Evolutionary conservation across 176 grass and related monocot species (phyloP).

Genomic region (Poa annua): DNA sequence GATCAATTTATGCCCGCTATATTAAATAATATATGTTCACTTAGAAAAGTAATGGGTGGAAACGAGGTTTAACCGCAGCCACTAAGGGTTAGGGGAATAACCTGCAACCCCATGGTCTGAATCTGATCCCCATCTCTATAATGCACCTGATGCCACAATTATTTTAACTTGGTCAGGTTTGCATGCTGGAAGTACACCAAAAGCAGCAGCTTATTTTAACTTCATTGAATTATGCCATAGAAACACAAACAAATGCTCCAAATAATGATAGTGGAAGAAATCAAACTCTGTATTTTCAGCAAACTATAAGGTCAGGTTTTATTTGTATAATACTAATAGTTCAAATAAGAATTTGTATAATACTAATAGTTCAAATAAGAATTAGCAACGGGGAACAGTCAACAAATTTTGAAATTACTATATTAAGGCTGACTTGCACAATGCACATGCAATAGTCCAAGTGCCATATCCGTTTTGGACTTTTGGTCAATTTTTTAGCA

Average conservation of each 20-base stretch:
- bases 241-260: constrained; percentile 1
- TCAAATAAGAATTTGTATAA: background rate
- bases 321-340: no score
- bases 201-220: background rate
- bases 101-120: no score
- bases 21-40: no score
- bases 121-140: no score
- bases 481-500: background rate
- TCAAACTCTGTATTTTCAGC: background rate
- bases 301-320: background rate
- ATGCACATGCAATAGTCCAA: background rate
- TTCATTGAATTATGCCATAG: background rate
- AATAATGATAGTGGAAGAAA: background rate
- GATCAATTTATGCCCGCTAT: no score
- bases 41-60: no score
- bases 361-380: background rate
- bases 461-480: background rate
- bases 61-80: no score
- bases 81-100: no score
- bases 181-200: background rate
- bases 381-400: background rate
- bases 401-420: background rate
- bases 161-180: background rate
- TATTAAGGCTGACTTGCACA: no score
- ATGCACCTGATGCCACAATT: no score